Evolutionary conservation across 108 stramenopile species (phyloP).

Genomic region (Nannochloropsis oceanica): DNA sequence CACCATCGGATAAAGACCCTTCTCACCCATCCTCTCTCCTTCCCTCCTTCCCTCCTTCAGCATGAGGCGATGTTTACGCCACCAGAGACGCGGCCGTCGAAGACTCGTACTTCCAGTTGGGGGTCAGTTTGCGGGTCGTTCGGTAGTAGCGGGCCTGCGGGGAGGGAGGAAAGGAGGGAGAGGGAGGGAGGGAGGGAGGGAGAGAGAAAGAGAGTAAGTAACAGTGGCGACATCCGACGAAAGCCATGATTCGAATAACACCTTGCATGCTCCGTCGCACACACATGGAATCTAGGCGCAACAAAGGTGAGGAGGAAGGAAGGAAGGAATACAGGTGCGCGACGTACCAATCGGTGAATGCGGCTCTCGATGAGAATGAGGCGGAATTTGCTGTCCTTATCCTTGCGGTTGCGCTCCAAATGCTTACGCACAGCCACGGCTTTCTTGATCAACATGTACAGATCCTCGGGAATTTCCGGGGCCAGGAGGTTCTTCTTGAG

Average conservation of each 20-base stretch:
- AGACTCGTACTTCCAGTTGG: conserved; percentile 98
- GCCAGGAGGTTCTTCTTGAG: conserved; percentile 98
- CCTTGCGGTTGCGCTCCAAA: conserved; percentile 95
- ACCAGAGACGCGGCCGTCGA: conserved; percentile 96
- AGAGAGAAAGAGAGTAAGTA: background rate
- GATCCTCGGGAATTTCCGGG: conserved; percentile 98
- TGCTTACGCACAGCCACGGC: conserved; percentile 99
- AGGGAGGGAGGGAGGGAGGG: background rate
- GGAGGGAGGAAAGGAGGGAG: background rate
- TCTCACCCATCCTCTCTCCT: too few species aligned
- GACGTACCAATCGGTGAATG: conserved; percentile 55
- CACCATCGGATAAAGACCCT: too few species aligned
- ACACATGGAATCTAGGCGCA: too few species aligned
- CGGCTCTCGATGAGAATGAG: conserved; percentile 98
- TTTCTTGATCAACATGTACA: conserved; percentile 99
- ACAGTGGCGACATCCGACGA: too few species aligned
- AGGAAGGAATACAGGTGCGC: background rate
- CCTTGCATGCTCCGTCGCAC: too few species aligned
- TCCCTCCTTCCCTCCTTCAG: too few species aligned
- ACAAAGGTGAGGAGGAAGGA: background rate
- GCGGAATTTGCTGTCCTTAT: conserved; percentile 99
- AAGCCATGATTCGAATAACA: too few species aligned
- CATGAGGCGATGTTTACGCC: conserved; percentile 54
- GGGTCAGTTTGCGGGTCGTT: conserved; percentile 88
- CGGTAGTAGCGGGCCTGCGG: conserved; percentile 97